Percentiles rank a stretch among this genome's conserved stretches.
These are phyloP conservation scores for Cryphonectria parasitica DNA, from an alignment of 2,329 filamentous ascomycete genomes.

Conservation along the genomic window DNA sequence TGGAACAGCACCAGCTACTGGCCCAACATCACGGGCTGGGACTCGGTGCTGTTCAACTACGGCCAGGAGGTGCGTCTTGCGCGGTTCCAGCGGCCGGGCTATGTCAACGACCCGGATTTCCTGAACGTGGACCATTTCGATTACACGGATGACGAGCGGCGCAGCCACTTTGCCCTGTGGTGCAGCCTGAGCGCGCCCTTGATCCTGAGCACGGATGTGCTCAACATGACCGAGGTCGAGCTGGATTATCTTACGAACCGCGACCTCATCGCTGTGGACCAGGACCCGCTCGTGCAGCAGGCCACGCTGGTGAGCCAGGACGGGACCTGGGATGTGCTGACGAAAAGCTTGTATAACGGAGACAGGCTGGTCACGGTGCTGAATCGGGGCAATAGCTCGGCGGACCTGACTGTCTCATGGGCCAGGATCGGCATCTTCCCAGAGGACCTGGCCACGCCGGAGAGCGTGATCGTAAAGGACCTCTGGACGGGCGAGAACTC, in stretches of 20 bases:
- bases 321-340: constrained; percentile 48
- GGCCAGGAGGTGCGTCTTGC: constrained; percentile 46
- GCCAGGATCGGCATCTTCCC: constrained; percentile 42
- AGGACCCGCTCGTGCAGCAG: constrained; percentile 48
- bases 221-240: constrained; percentile 40
- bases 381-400: constrained; percentile 43
- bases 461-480: constrained; percentile 42
- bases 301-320: constrained; percentile 52
- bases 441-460: constrained; percentile 32
- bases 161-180: constrained; percentile 43
- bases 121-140: constrained; percentile 42
- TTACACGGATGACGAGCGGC: constrained; percentile 41
- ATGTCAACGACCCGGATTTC: constrained; percentile 45
- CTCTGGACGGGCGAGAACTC: constrained; percentile 46
- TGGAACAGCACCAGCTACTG: constrained; percentile 45
- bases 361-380: constrained; percentile 52
- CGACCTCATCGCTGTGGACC: constrained; percentile 47
- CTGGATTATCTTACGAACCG: constrained; percentile 44
- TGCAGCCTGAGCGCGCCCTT: constrained; percentile 41
- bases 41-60: constrained; percentile 53
- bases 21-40: constrained; percentile 47
- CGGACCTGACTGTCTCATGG: constrained; percentile 39
- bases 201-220: constrained; percentile 45
- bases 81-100: constrained; percentile 44
- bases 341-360: constrained; percentile 50